Base-by-base conservation (phyloP, 192 early-diverging fungal genomes). In the Rhizoclosmatium sp. region DNA sequence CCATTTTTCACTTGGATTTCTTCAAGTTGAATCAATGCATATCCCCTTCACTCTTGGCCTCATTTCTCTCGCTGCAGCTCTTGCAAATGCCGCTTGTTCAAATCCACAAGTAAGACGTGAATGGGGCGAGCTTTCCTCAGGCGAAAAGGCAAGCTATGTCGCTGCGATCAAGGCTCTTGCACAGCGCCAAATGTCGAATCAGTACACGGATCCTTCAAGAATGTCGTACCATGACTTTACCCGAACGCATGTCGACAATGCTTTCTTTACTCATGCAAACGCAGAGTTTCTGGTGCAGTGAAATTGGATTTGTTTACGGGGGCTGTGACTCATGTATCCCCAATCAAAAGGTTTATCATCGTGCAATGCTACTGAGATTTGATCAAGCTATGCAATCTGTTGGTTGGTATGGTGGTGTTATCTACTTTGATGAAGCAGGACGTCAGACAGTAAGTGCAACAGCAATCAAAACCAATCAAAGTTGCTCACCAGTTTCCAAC, bases 91-190 rank as follows among this genome's bases (percentile, higher is more conserved):
- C n/a, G 68, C 40, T 39, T 70, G 68, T 47, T 47, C 68, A 2
- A 73, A 73, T 21, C 48, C 56, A 7, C 23, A 23, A 1, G 71
- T 73, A 7, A 59, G 71, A 21, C 47, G 71, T 16, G 71, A 73
- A 41, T 73, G 71, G 71, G 54, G 54, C 0, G 19, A 73, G 71
- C 56, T 73, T 21, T 59, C 51, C 9, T 9, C 47, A 0, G 56
- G 16, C 40, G 71, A 73, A n/a, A 73, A 73, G 56, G 19, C 14
- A 2, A n/a, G 19, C 46, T 69, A 73, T 42, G 44, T 76, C 23
- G 74, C 31, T n/a, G 74, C 74, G 4, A 42, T 65, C n/a, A 76
- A 76, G 74, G n/a, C 12, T 16, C 59, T 76, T 19, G 41, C 59
- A 14, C 44, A 21, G 14, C 62, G 74, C n/a, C 74, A 59, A 65